Evolutionary conservation across 805 yeast species (phyloP).

Genomic region (Metschnikowia gelsemii): DNA sequence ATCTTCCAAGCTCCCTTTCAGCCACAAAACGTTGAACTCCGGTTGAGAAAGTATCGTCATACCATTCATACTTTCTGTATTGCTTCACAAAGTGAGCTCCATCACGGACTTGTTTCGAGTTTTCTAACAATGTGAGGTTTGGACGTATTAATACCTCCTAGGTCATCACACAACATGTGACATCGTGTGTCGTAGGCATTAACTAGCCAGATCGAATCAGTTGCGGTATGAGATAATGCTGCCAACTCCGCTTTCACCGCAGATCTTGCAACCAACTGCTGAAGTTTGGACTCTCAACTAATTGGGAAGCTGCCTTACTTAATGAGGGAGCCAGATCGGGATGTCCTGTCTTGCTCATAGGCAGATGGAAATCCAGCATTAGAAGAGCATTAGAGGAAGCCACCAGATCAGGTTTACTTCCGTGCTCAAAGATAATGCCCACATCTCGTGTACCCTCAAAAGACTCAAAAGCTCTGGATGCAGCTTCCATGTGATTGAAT

Average conservation of each 20-base stretch:
- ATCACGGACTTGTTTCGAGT: constrained; percentile 4
- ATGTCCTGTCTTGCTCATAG: neutral
- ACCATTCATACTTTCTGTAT: neutral
- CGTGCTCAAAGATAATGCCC: neutral
- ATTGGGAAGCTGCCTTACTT: neutral
- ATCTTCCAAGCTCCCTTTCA: too few relatives aligned
- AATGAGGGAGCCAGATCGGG: neutral
- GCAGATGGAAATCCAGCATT: constrained; percentile 4
- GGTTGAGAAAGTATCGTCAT: too few relatives aligned
- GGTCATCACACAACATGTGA: constrained; percentile 9
- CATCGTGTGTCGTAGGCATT: neutral
- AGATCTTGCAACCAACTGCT: neutral
- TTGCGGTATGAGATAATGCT: constrained; percentile 3
- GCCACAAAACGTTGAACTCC: too few relatives aligned
- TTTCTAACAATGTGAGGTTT: constrained; percentile 1
- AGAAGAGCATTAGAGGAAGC: too few relatives aligned
- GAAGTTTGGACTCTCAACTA: constrained; percentile 1
- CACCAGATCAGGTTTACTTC: too few relatives aligned
- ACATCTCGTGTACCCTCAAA: neutral
- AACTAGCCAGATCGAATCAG: neutral
- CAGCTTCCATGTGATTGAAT: neutral
- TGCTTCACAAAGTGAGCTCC: neutral
- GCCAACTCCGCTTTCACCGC: constrained; percentile 1
- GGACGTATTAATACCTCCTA: constrained; percentile 6
- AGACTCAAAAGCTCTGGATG: neutral